phyloP scores from a whole-genome alignment of 306 rosid species.

The Malus sieversii region DNA sequence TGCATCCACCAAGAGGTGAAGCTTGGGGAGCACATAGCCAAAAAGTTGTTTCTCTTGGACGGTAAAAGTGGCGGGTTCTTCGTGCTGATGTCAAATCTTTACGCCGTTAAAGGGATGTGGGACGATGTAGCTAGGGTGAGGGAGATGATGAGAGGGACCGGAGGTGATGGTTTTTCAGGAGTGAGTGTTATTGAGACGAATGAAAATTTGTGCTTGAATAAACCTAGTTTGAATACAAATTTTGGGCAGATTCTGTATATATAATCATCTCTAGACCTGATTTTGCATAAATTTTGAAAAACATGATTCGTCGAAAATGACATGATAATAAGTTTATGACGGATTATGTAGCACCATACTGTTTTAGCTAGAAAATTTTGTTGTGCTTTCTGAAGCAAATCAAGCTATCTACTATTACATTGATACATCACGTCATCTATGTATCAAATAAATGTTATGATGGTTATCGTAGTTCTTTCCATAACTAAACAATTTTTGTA shows the following conservation, averaged over 20 bases:
- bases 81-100: slow-evolving; percentile 69
- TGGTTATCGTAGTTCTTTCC: too few species aligned
- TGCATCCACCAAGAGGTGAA: slow-evolving; percentile 54
- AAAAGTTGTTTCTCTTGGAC: slow-evolving; percentile 48
- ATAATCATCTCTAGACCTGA: background rate
- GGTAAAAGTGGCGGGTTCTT: slow-evolving; percentile 51
- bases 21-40: slow-evolving; percentile 65
- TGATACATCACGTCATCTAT: too few species aligned
- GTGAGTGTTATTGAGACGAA: slow-evolving; percentile 40
- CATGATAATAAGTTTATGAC: too few species aligned
- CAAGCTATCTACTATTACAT: too few species aligned
- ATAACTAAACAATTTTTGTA: too few species aligned
- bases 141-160: slow-evolving; percentile 63
- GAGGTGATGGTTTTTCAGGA: slow-evolving; percentile 61
- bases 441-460: too few species aligned
- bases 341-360: too few species aligned
- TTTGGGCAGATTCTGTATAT: slow-evolving; percentile 24
- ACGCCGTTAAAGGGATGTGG: slow-evolving; percentile 67
- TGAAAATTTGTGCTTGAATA: background rate
- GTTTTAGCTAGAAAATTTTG: too few species aligned
- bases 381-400: too few species aligned
- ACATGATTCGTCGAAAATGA: too few species aligned
- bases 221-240: background rate
- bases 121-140: slow-evolving; percentile 69
- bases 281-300: too few species aligned